Conservation (phyloP, 805 yeast genomes). For the Monosporozyma servazzii region DNA sequence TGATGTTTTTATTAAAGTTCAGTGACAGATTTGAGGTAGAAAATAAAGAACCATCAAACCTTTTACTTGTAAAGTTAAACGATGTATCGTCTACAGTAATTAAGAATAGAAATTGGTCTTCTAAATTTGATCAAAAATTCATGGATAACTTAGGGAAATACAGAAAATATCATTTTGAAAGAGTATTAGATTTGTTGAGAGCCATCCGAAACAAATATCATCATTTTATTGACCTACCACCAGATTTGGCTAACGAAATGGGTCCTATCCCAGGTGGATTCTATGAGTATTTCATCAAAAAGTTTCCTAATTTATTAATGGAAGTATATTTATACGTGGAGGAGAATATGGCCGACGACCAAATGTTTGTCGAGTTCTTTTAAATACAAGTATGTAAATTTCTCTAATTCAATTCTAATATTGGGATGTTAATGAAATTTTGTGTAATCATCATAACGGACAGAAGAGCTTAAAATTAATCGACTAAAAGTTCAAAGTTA, state of each 20-base stretch:
- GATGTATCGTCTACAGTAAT: slow-evolving; percentile 40
- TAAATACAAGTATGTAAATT: not conserved
- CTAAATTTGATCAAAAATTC: slow-evolving; percentile 58
- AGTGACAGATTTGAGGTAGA: slow-evolving; percentile 89
- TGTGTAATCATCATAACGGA: not conserved
- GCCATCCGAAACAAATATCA: slow-evolving; percentile 91
- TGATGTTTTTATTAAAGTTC: slow-evolving; percentile 77
- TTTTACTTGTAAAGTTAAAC: slow-evolving; percentile 48
- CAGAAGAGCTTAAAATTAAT: not conserved
- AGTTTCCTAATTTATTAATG: slow-evolving; percentile 75
- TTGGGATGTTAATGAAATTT: not conserved
- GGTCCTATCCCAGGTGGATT: slow-evolving; percentile 81
- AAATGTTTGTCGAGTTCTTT: slow-evolving; percentile 41
- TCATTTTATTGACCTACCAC: slow-evolving; percentile 86
- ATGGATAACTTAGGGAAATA: slow-evolving; percentile 82
- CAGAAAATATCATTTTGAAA: slow-evolving; percentile 73
- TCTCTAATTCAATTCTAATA: not conserved
- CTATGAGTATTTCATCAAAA: slow-evolving; percentile 59
- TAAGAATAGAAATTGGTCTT: slow-evolving; percentile 67
- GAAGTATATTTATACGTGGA: slow-evolving; percentile 58
- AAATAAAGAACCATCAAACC: slow-evolving; percentile 68
- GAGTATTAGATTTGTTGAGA: slow-evolving; percentile 75
- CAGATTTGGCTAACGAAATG: slow-evolving; percentile 50
- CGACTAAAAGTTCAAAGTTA: not conserved
- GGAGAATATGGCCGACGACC: slow-evolving; percentile 53